phyloP scores from a whole-genome alignment of 2,329 filamentous ascomycete genomes.

The Phyllosticta citriasiana region DNA sequence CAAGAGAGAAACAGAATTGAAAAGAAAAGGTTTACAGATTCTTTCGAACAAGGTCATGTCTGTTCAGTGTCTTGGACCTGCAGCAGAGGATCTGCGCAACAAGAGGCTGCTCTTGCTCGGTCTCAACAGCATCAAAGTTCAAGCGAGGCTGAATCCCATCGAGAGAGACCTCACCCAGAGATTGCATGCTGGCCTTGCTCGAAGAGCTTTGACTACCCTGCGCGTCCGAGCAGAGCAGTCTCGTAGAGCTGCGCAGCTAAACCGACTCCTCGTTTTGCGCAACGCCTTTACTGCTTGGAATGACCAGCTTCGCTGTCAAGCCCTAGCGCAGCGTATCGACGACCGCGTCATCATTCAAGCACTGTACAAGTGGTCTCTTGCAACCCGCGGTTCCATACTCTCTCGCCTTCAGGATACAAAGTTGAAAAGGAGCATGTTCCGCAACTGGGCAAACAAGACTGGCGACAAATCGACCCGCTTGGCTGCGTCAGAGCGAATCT shows the following conservation, averaged over 20 bases:
- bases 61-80: conserved; percentile 20
- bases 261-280: conserved; percentile 43
- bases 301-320: conserved; percentile 45
- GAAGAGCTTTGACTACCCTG: conserved; percentile 38
- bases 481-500: conserved; percentile 21
- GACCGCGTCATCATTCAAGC: conserved; percentile 45
- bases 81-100: conserved; percentile 26
- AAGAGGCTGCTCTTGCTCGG: conserved; percentile 16
- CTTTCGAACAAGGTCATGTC: conserved; percentile 13
- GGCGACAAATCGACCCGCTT: conserved; percentile 20
- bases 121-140: conserved; percentile 11
- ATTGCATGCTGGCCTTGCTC: conserved; percentile 31
- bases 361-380: conserved; percentile 53
- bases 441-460: conserved; percentile 20
- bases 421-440: conserved; percentile 19
- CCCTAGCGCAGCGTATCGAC: conserved; percentile 43
- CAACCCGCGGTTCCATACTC: conserved; percentile 33
- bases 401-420: conserved; percentile 26
- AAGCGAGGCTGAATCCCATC: conserved; percentile 11
- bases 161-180: conserved; percentile 28
- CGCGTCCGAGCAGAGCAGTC: conserved; percentile 31
- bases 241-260: conserved; percentile 39
- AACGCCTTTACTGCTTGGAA: conserved; percentile 55
- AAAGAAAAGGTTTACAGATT: conserved; percentile 18
- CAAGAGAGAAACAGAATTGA: conserved; percentile 16